Percentiles rank a stretch among this genome's conserved stretches.
phyloP scores from a whole-genome alignment of 805 yeast genomes.

The Suhomyces tanzawaensis region DNA sequence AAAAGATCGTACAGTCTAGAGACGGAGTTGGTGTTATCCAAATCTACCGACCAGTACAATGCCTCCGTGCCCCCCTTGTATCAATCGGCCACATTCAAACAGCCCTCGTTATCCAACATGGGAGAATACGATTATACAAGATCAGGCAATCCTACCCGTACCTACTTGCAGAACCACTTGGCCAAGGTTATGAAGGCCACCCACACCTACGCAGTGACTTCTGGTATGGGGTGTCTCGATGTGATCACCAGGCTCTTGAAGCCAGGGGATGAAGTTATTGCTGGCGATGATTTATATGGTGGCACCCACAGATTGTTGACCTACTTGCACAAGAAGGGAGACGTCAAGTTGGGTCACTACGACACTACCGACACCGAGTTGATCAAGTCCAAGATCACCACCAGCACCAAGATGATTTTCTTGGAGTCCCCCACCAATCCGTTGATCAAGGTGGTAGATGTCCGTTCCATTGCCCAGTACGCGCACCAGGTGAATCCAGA shows the following conservation, averaged over 20 bases:
- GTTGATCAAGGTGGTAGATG: constrained; percentile 80
- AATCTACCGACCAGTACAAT: constrained; percentile 64
- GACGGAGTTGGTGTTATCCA: constrained; percentile 66
- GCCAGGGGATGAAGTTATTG: constrained; percentile 89
- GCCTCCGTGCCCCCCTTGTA: constrained; percentile 87
- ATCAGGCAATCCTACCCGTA: constrained; percentile 92
- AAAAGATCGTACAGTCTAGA: constrained; percentile 51
- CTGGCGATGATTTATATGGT: constrained; percentile 94
- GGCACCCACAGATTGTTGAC: constrained; percentile 87
- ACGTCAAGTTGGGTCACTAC: constrained; percentile 65
- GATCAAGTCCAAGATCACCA: constrained; percentile 54
- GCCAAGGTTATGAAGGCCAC: constrained; percentile 77
- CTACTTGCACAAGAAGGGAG: constrained; percentile 61
- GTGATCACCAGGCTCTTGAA: constrained; percentile 70
- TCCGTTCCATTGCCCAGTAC: constrained; percentile 59
- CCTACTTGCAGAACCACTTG: constrained; percentile 72
- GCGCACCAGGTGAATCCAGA: constrained; percentile 70
- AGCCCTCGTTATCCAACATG: constrained; percentile 65
- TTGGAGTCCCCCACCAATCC: constrained; percentile 95
- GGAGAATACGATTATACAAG: constrained; percentile 78
- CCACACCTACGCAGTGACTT: constrained; percentile 75
- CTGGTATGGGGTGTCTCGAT: constrained; percentile 93
- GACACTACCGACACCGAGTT: constrained; percentile 75
- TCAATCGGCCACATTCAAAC: constrained; percentile 94
- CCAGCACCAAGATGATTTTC: constrained; percentile 70